Percentiles rank a stretch among this genome's conserved stretches.
Evolutionary conservation across 1,284 basidiomycete species (phyloP).

Genomic region (Calocybe gambosa): DNA sequence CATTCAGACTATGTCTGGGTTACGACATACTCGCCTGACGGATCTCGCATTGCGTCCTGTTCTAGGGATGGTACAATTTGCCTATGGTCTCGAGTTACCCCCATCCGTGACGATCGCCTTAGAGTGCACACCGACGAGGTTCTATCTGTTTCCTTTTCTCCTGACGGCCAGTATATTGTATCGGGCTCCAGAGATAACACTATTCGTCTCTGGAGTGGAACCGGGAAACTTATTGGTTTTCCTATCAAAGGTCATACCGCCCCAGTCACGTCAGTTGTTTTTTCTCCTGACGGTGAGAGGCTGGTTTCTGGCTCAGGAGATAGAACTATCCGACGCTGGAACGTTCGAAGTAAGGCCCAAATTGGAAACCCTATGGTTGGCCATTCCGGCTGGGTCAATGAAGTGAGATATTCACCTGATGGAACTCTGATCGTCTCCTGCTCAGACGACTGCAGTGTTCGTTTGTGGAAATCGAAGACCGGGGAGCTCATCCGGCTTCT

Average conservation of each 20-base stretch:
- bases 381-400: background rate
- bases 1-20: background rate
- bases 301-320: background rate
- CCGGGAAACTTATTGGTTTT: slow-evolving; percentile 3
- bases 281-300: slow-evolving; percentile 3
- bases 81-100: slow-evolving; percentile 3
- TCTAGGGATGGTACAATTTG: slow-evolving; percentile 4
- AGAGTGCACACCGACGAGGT: slow-evolving; percentile 7
- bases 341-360: background rate
- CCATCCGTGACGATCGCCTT: background rate
- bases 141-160: slow-evolving; percentile 5
- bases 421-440: background rate
- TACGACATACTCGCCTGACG: slow-evolving; percentile 3
- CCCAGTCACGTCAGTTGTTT: slow-evolving; percentile 1
- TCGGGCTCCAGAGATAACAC: slow-evolving; percentile 10
- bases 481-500: background rate
- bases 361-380: background rate
- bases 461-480: background rate
- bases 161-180: slow-evolving; percentile 3
- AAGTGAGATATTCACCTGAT: background rate
- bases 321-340: slow-evolving; percentile 1
- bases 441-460: background rate
- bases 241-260: slow-evolving; percentile 8
- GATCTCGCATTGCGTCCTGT: background rate
- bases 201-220: slow-evolving; percentile 15